Evolutionary conservation across 169 alveolate genomes (phyloP).

Genomic region (Plasmodium fragile): DNA sequence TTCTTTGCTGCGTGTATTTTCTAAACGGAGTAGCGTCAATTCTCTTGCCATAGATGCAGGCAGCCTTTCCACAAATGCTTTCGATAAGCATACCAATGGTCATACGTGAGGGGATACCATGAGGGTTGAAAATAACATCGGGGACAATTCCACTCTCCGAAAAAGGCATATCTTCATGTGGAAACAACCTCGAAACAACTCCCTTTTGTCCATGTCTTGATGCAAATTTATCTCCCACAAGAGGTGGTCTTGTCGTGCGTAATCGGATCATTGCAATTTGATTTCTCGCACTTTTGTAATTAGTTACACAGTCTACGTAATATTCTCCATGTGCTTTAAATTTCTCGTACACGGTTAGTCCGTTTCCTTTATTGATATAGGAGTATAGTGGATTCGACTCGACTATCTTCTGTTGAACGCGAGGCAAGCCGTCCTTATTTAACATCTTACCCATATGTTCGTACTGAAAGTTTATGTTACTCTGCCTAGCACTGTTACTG

Average conservation of each 20-base stretch:
- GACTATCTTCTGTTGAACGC: slow-evolving; percentile 85
- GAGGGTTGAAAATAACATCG: slow-evolving; percentile 99
- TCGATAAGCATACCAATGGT: slow-evolving; percentile 99
- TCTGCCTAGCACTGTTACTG: neutral
- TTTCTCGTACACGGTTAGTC: slow-evolving; percentile 61
- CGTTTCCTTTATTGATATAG: slow-evolving; percentile 49
- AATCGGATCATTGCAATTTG: slow-evolving; percentile 80
- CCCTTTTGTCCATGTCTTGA: slow-evolving; percentile 99
- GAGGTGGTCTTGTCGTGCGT: slow-evolving; percentile 92
- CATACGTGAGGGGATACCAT: slow-evolving; percentile 99
- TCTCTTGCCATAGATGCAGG: slow-evolving; percentile 96
- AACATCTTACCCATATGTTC: slow-evolving; percentile 25
- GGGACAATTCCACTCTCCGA: slow-evolving; percentile 99
- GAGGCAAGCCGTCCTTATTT: slow-evolving; percentile 89
- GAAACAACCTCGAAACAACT: slow-evolving; percentile 97
- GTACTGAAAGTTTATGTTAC: neutral
- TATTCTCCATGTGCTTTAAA: slow-evolving; percentile 41
- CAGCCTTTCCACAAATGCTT: slow-evolving; percentile 99
- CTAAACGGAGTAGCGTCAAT: slow-evolving; percentile 94
- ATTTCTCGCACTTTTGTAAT: neutral
- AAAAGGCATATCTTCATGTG: slow-evolving; percentile 99
- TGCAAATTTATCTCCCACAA: slow-evolving; percentile 99
- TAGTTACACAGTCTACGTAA: slow-evolving; percentile 55
- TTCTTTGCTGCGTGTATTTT: slow-evolving; percentile 82
- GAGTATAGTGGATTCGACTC: slow-evolving; percentile 85